Percentiles rank a stretch among this genome's conserved stretches.
These are phyloP conservation scores for Calocera viscosa DNA, from an alignment of 768 basidiomycete genomes.

Conservation along the genomic window DNA sequence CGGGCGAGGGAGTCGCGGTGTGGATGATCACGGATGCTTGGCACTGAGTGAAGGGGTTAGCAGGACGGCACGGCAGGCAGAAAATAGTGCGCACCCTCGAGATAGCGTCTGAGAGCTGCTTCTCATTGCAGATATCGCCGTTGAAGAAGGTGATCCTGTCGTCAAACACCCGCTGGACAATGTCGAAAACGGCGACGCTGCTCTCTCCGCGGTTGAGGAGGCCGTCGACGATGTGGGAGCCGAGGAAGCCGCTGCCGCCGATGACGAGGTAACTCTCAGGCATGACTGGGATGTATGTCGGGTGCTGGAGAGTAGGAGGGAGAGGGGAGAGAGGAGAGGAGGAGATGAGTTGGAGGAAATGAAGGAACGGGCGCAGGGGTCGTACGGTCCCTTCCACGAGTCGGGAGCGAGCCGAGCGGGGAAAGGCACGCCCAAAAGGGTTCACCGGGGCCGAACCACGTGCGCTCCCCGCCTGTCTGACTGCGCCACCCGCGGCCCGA, in stretches of 20 bases:
- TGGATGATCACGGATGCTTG: conserved; percentile 56
- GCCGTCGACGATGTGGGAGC: conserved; percentile 79
- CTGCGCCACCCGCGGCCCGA: background rate
- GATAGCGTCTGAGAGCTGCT: conserved; percentile 58
- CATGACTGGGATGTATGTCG: background rate
- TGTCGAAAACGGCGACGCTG: conserved; percentile 73
- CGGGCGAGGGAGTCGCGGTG: conserved; percentile 77
- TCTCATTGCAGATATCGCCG: conserved; percentile 74
- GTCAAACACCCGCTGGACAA: conserved; percentile 74
- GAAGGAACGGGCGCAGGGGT: background rate
- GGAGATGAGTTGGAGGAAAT: background rate
- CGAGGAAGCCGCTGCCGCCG: conserved; percentile 87
- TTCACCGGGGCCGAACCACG: background rate
- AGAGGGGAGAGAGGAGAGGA: background rate
- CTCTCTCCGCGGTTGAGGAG: conserved; percentile 63
- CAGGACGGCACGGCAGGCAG: background rate
- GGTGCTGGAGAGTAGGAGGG: background rate
- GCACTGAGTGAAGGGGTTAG: background rate
- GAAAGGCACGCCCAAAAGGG: background rate
- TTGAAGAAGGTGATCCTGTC: conserved; percentile 72
- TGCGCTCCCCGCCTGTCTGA: background rate
- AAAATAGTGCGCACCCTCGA: conserved; percentile 44
- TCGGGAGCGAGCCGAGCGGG: background rate
- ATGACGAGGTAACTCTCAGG: conserved; percentile 75
- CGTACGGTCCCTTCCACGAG: background rate